A percentile compares a stretch with the other conserved stretches of the same genome.
Conservation (phyloP, 78 protist species). For the Dictyostelium purpureum region DNA sequence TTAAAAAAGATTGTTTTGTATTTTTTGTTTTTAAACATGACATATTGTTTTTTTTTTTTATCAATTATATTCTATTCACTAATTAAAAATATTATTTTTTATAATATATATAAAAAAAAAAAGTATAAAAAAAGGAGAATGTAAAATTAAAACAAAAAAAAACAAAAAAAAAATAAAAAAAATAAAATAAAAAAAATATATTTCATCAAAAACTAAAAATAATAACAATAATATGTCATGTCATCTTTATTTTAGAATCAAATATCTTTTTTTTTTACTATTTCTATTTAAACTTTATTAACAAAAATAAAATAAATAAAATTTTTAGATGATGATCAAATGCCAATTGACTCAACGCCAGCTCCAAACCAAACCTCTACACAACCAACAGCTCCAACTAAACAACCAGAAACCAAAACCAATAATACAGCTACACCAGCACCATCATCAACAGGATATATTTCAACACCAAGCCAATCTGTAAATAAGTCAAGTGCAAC, state of each 20-base stretch:
- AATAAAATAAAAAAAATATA: background rate
- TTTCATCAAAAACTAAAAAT: background rate
- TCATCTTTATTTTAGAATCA: background rate
- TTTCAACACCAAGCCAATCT: background rate
- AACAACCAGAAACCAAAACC: background rate
- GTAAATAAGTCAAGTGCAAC: background rate
- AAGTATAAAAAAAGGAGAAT: too few relatives aligned
- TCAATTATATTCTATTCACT: background rate
- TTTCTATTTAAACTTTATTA: background rate
- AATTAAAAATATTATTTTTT: background rate
- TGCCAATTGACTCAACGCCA: background rate
- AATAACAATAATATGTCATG: background rate
- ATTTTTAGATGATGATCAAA: constrained; percentile 20
- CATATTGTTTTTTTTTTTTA: background rate
- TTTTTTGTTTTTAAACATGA: background rate
- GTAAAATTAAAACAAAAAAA: too few relatives aligned
- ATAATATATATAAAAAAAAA: background rate
- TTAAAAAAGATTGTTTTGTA: background rate
- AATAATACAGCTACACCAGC: background rate
- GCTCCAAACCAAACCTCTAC: background rate
- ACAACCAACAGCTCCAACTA: background rate
- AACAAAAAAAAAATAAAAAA: background rate
- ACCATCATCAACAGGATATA: background rate
- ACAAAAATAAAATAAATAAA: background rate
- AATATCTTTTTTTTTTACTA: background rate